Evolutionary conservation across 2,329 filamentous ascomycete genomes (phyloP), one percentile per base, ranked within the genome.

Genomic region (Trichoderma oligosporum): DNA sequence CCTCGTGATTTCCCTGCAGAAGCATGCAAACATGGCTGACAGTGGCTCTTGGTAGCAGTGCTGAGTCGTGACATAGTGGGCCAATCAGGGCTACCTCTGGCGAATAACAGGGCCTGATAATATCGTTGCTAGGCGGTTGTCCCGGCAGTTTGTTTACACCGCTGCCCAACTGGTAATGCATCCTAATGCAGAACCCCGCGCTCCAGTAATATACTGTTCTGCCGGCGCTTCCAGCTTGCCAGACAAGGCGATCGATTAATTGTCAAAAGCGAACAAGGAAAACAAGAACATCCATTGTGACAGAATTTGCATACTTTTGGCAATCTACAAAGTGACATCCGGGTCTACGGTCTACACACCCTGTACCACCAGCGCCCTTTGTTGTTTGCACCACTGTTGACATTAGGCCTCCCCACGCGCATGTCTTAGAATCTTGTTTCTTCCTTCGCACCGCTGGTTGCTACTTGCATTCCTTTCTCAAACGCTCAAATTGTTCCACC

Each of bases 401-500:
- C 60, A 45, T 60, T 6, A 16, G 52, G 16, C 41, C 14, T 29
- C 39, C 41, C 52, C 41, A 55, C 41, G 59, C 61, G 47, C 56
- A 58, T 67, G 66, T 67, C 63, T 67, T 65, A 61, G 60, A 56
- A 42, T 51, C 44, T 36, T 59, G 57, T 60, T 58, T 59, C 60
- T 44, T 58, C 57, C 58, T 61, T 58, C 61, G 60, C 56, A 52
- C 60, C 49, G 22, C 47, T 45, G 48, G 55, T 57, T 57, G 53
- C 56, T 59, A 49, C 52, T 59, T 55, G 47, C 51, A 59, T 59
- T 55, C 51, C 57, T 44, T 51, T 54, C 45, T 36, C 27, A 20
- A 55, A 47, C 44, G n/a, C 54, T 51, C 24, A 18, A 33, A 16
- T 39, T 25, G 38, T 35, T 60, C 59, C 60, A 61, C 60, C 66